Evolutionary conservation across 2,329 filamentous ascomycete genomes (phyloP).

Genomic region (Pestalotiopsis sp.): DNA sequence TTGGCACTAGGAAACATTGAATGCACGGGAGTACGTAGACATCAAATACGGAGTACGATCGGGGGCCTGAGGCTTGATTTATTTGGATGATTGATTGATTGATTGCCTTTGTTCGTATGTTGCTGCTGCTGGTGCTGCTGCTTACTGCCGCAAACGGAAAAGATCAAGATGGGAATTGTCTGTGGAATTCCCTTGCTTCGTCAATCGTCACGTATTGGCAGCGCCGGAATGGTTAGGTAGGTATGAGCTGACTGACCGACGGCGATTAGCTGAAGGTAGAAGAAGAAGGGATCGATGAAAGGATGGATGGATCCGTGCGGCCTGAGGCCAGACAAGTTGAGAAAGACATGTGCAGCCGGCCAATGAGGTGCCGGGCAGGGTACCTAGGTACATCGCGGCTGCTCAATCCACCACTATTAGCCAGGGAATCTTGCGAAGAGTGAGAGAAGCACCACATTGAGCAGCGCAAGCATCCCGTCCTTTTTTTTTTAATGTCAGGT

Average conservation of each 20-base stretch:
- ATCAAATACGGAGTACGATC: neutral
- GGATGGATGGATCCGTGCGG: too few species aligned
- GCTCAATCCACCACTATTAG: neutral
- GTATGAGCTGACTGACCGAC: too few species aligned
- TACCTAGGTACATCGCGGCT: neutral
- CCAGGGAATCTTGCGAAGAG: neutral
- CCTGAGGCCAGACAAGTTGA: too few species aligned
- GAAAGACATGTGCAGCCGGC: too few species aligned
- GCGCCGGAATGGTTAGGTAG: too few species aligned
- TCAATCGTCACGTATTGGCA: too few species aligned
- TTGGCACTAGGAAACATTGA: neutral
- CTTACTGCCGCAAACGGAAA: conserved; percentile 14
- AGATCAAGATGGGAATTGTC: neutral
- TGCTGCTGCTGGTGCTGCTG: too few species aligned
- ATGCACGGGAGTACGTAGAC: neutral
- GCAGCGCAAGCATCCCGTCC: conserved; percentile 11
- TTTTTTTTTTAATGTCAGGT: conserved; percentile 9
- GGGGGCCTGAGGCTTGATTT: neutral
- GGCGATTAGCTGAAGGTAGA: too few species aligned
- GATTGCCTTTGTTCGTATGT: neutral
- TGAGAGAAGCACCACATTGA: conserved; percentile 8
- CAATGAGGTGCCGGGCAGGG: neutral
- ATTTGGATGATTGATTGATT: neutral
- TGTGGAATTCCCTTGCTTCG: too few species aligned
- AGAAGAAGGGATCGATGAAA: too few species aligned